These are phyloP conservation scores for Globisporangium cederbergense DNA, from an alignment of 352 stramenopile genomes.

Conservation along the genomic window DNA sequence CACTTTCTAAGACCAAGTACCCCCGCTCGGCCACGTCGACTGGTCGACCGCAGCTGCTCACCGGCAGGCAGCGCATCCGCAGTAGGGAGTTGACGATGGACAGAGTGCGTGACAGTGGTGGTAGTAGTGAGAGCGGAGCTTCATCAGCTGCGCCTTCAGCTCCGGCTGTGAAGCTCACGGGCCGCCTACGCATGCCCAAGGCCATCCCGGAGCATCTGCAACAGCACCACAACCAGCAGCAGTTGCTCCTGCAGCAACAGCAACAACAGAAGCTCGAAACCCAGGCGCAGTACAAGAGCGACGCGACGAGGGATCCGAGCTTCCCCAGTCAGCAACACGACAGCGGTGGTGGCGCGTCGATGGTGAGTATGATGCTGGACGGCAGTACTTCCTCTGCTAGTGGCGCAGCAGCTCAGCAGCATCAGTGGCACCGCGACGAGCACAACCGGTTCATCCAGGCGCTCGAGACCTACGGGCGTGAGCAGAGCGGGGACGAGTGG, in stretches of 20 bases:
- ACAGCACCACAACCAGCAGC: conserved; percentile 16
- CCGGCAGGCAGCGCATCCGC: conserved; percentile 3
- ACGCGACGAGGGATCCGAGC: not conserved
- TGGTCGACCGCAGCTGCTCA: not conserved
- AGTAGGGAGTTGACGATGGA: conserved; percentile 5
- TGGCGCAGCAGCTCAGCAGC: not conserved
- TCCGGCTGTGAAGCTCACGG: conserved; percentile 8
- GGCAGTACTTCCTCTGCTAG: not conserved
- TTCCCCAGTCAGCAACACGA: not conserved
- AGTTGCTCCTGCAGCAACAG: not conserved
- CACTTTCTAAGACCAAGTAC: not conserved
- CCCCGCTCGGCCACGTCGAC: not conserved
- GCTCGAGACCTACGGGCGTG: conserved; percentile 61
- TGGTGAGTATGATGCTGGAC: not conserved
- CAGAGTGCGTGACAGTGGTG: not conserved
- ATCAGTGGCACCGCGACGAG: conserved; percentile 59
- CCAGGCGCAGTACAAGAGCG: conserved; percentile 9
- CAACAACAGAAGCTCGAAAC: not conserved
- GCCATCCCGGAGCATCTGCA: conserved; percentile 18
- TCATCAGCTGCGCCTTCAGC: not conserved
- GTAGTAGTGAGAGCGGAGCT: not conserved
- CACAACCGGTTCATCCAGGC: conserved; percentile 80
- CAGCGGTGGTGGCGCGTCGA: not conserved
- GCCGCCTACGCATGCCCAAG: conserved; percentile 16
- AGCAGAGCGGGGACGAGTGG: conserved; percentile 59